These are phyloP conservation scores for Cyclostephanos tholiformis DNA, from an alignment of 108 stramenopile species.

Conservation along the genomic window DNA sequence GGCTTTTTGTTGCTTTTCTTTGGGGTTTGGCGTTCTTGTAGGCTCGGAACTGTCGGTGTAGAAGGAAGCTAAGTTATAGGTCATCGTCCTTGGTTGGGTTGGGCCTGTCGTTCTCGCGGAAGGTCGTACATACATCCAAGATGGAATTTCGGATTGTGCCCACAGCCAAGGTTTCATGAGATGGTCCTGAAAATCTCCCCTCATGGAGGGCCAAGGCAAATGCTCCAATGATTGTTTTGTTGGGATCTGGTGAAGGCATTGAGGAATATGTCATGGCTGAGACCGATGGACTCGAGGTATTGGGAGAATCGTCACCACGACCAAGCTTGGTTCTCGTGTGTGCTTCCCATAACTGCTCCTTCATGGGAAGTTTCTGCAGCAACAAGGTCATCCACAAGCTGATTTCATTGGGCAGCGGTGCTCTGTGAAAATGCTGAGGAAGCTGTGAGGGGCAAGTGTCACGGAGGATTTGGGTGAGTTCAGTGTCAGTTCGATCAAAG, in stretches of 20 bases:
- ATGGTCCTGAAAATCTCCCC: conserved; percentile 5
- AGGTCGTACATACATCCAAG: conserved; percentile 18
- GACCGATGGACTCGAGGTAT: too few species aligned
- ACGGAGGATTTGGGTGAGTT: conserved; percentile 23
- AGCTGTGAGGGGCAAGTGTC: too few species aligned
- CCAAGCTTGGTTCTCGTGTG: too few species aligned
- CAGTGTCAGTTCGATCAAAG: background rate
- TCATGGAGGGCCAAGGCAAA: conserved; percentile 21
- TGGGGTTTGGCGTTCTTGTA: conserved; percentile 20
- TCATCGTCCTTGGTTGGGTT: too few species aligned
- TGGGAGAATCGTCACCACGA: conserved; percentile 24
- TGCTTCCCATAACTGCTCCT: conserved; percentile 19
- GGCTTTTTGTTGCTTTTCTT: conserved; percentile 26
- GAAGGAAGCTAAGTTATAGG: too few species aligned
- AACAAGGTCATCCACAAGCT: conserved; percentile 27
- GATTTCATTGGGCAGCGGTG: conserved; percentile 31
- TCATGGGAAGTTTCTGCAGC: too few species aligned
- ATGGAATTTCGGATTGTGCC: conserved; percentile 24
- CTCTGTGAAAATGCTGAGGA: conserved; percentile 21
- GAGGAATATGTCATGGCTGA: conserved; percentile 17
- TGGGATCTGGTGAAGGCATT: background rate
- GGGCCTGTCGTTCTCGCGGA: too few species aligned
- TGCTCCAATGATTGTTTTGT: conserved; percentile 11
- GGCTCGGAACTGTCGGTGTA: too few species aligned
- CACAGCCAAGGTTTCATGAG: conserved; percentile 20